These are phyloP conservation scores for Eimeria mitis DNA, from an alignment of 169 alveolate genomes.

Conservation along the genomic window DNA sequence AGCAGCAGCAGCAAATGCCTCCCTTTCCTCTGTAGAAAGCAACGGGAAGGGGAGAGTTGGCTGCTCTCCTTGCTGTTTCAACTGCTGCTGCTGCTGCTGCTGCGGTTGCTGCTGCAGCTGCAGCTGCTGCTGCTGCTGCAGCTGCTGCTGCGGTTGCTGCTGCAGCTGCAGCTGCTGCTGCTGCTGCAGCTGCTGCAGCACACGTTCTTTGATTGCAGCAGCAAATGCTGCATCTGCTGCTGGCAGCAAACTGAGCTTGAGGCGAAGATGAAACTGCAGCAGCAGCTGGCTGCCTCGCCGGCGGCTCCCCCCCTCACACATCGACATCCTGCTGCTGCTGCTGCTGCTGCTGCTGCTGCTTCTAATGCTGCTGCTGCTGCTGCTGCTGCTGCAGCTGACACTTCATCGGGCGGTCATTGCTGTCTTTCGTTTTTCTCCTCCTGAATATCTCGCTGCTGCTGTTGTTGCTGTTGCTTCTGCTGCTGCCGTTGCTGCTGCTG, in stretches of 20 bases:
- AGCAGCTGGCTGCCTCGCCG: conserved; percentile 7
- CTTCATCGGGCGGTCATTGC: neutral
- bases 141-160: too few species aligned
- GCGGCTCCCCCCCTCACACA: neutral
- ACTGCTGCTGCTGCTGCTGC: too few species aligned
- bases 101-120: too few species aligned
- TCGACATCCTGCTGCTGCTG: conserved; percentile 39
- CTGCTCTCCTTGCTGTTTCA: neutral
- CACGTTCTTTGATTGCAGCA: neutral
- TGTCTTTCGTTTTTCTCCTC: neutral
- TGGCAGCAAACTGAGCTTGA: conserved; percentile 5
- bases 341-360: conserved; percentile 15
- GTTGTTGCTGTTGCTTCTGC: neutral
- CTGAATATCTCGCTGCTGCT: conserved; percentile 4
- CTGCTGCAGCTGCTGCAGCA: conserved; percentile 39
- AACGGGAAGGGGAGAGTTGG: neutral
- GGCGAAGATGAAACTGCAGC: conserved; percentile 4
- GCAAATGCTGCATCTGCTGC: conserved; percentile 8
- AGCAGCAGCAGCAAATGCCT: neutral
- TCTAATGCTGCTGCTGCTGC: neutral
- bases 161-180: conserved; percentile 38
- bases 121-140: too few species aligned
- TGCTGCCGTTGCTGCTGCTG: conserved; percentile 36
- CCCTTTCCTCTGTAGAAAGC: neutral
- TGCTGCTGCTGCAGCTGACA: conserved; percentile 16